Evolutionary conservation across 2,329 filamentous ascomycete genomes (phyloP).

Genomic region (Fusarium albosuccineum): DNA sequence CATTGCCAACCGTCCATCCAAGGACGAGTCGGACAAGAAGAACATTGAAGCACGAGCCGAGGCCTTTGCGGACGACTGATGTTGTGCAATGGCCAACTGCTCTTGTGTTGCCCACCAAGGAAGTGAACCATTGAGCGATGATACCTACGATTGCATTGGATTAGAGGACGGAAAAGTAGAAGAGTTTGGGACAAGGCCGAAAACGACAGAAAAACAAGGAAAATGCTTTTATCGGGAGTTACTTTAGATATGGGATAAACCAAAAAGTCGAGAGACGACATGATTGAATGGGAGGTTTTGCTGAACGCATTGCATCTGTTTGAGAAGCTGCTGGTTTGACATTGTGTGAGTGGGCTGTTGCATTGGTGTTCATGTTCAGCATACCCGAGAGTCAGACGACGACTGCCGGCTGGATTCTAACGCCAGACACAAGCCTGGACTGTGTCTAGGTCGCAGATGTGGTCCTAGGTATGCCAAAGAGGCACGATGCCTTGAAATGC

Average conservation of each 20-base stretch:
- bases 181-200: constrained; percentile 12
- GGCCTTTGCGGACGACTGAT: constrained; percentile 56
- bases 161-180: constrained; percentile 32
- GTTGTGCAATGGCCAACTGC: background rate
- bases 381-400: too few species aligned
- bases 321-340: background rate
- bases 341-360: too few species aligned
- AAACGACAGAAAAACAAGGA: constrained; percentile 15
- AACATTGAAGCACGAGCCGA: constrained; percentile 57
- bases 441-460: too few species aligned
- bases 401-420: too few species aligned
- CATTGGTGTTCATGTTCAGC: background rate
- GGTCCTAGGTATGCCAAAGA: too few species aligned
- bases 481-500: too few species aligned
- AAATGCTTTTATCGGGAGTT: constrained; percentile 36
- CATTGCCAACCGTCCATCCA: constrained; percentile 63
- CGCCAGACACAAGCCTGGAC: background rate
- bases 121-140: background rate
- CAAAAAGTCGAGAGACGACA: constrained; percentile 23
- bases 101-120: background rate
- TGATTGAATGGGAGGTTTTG: constrained; percentile 7
- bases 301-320: background rate
- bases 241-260: constrained; percentile 38
- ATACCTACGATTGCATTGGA: constrained; percentile 25
- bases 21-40: constrained; percentile 52